Base-by-base conservation (phyloP, 2,329 filamentous ascomycete species). In the Triangularia setosa region DNA sequence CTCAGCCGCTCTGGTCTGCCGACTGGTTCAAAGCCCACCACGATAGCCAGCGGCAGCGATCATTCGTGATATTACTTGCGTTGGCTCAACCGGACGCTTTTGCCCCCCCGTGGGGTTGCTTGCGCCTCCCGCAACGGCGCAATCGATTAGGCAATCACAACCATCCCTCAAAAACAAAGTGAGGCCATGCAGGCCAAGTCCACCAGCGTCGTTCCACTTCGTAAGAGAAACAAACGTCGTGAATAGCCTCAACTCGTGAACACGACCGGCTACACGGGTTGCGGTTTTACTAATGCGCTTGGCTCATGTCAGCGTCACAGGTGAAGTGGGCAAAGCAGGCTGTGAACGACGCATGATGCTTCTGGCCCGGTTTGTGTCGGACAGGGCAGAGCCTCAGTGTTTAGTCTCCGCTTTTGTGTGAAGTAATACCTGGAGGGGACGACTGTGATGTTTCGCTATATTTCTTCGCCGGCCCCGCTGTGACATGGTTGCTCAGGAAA, bases 1-100 rank as follows among this genome's bases (percentile, higher is more conserved):
- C 61, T 66, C 48, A 63, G 59, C 58, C 58, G 62, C 61, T 64
- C 40, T 57, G 52, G 35, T 30, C 40, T 24, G 61, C 58, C 60
- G 55, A 69, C 59, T 67, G 67, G 64, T 16, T 64, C 55, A 62
- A 35, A 65, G 28, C 11, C 52, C 28, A 61, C 67, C 67, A 68
- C 65, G 65, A 64, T 61, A 60, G 25, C 33, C 52, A 53, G 48
- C 44, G 53, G 57, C 53, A 61, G 59, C 60, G 63, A 66, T 65
- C 67, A 58, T 56, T 58, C 53, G 58, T 58, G 57, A 23, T 24
- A 58, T 35, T 52, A 54, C 53, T 64, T 67, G 35, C 60, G 30
- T 62, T 56, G 23, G 21, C 11, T 25, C 56, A 60, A 44, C 53
- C 18, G 11, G 24, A 28, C 12, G 30, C 16, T 60, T 60, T 60